Conservation (phyloP, 2,329 filamentous ascomycete genomes). For the Bipolaris zeicola region DNA sequence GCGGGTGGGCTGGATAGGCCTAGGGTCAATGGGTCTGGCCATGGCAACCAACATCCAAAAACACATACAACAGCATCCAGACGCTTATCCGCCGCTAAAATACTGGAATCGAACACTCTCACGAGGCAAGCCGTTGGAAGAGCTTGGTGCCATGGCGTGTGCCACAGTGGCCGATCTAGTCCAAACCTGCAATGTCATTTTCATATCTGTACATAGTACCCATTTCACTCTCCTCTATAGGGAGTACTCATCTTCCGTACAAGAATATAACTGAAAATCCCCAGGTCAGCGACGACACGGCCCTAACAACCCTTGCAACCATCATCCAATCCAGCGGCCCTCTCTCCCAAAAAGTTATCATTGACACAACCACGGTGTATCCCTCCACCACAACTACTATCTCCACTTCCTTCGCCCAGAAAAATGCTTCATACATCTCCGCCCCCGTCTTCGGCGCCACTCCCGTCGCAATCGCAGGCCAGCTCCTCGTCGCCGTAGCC, state of each 20-base stretch:
- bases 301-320: conserved; percentile 43
- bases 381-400: conserved; percentile 50
- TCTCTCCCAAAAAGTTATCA: conserved; percentile 50
- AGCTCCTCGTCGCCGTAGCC: conserved; percentile 55
- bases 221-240: too few relatives aligned
- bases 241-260: too few relatives aligned
- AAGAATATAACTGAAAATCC: not conserved
- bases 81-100: conserved; percentile 32
- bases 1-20: conserved; percentile 44
- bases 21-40: conserved; percentile 58
- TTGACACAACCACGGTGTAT: conserved; percentile 60
- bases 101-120: conserved; percentile 58
- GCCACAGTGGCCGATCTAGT: conserved; percentile 24
- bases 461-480: conserved; percentile 54
- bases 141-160: conserved; percentile 26
- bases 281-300: conserved; percentile 51
- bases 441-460: conserved; percentile 59
- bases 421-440: conserved; percentile 50
- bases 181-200: conserved; percentile 29
- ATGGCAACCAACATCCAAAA: conserved; percentile 60
- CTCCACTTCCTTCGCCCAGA: conserved; percentile 31
- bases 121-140: conserved; percentile 48
- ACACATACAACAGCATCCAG: conserved; percentile 36
- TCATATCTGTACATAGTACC: conserved; percentile 40
- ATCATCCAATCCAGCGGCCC: conserved; percentile 26